Evolutionary conservation across 495 filamentous ascomycete genomes (phyloP).

Genomic region (Penicillium steckii): DNA sequence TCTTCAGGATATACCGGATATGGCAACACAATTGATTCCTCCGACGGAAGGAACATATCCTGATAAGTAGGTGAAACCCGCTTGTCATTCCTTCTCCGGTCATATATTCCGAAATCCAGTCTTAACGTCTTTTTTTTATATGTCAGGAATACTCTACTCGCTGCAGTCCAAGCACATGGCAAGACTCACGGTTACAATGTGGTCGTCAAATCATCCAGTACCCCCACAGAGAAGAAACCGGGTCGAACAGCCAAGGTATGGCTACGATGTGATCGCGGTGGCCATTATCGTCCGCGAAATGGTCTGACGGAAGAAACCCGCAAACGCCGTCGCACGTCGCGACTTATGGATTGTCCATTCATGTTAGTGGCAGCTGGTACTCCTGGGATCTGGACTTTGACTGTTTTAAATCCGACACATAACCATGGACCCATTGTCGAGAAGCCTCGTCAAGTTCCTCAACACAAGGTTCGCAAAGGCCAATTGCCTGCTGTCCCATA

Average conservation of each 20-base stretch:
- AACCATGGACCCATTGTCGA: conserved; percentile 47
- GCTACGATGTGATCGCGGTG: conserved; percentile 51
- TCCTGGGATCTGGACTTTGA: conserved; percentile 46
- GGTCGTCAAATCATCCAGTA: conserved; percentile 49
- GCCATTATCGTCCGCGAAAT: conserved; percentile 50
- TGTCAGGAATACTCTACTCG: conserved; percentile 35
- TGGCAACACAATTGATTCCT: conserved; percentile 43
- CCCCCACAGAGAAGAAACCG: conserved; percentile 47
- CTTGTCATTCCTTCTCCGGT: background rate
- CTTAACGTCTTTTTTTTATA: background rate
- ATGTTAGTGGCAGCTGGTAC: conserved; percentile 46
- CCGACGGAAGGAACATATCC: conserved; percentile 47
- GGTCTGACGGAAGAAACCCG: conserved; percentile 50
- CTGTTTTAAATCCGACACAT: conserved; percentile 42
- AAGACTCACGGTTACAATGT: conserved; percentile 49
- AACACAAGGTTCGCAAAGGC: conserved; percentile 47
- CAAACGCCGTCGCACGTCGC: conserved; percentile 46
- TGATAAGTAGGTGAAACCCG: conserved; percentile 37
- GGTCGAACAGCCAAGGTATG: conserved; percentile 48
- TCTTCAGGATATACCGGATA: conserved; percentile 49
- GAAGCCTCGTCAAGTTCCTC: conserved; percentile 38
- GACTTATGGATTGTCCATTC: conserved; percentile 49
- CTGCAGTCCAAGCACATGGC: conserved; percentile 45
- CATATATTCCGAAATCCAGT: background rate
- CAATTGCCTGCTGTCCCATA: conserved; percentile 54